Conservation (phyloP, 257 asterid species). For the Nicotiana attenuata region DNA sequence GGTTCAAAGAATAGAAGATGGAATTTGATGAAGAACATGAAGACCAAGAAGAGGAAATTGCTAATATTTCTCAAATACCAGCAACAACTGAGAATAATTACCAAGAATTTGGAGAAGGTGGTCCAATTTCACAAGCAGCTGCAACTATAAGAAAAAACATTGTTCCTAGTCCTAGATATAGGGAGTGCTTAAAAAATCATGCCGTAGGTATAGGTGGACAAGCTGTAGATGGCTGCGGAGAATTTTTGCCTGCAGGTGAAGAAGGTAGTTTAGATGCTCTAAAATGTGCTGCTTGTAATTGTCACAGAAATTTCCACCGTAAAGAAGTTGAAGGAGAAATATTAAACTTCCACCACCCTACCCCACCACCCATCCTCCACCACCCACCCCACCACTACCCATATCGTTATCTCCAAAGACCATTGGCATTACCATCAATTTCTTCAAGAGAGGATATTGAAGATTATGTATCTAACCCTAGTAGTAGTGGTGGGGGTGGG, state of each 20-base stretch:
- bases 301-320: constrained; percentile 91
- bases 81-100: constrained; percentile 3
- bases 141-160: not conserved
- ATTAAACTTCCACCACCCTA: not conserved
- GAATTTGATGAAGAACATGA: constrained; percentile 41
- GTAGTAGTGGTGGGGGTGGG: constrained; percentile 35
- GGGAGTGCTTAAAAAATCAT: constrained; percentile 71
- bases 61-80: constrained; percentile 9
- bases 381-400: constrained; percentile 22
- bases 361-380: constrained; percentile 16
- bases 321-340: constrained; percentile 32
- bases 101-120: constrained; percentile 15
- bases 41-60: not conserved
- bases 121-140: not conserved
- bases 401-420: constrained; percentile 13
- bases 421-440: constrained; percentile 25
- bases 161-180: constrained; percentile 22
- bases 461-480: constrained; percentile 31
- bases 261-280: constrained; percentile 62
- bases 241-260: constrained; percentile 66
- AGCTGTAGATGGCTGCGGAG: constrained; percentile 79
- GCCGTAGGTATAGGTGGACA: constrained; percentile 75
- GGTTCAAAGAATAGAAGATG: constrained; percentile 9
- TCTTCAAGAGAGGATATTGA: constrained; percentile 33
- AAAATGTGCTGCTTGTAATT: constrained; percentile 68